phyloP scores from a whole-genome alignment of 192 early-diverging fungal species.

The Spinellus fusiger region DNA sequence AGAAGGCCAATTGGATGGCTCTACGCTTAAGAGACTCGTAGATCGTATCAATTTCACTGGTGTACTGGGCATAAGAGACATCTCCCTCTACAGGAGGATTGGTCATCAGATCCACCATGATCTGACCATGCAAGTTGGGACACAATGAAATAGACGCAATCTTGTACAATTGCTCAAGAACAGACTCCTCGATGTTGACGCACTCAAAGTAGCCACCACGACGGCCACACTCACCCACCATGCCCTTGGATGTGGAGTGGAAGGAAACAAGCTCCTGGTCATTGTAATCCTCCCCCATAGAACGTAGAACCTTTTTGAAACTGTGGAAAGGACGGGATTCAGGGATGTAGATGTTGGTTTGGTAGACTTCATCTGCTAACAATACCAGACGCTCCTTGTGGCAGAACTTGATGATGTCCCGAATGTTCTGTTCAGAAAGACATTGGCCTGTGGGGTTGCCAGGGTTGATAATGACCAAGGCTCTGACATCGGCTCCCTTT shows the following conservation, averaged over 20 bases:
- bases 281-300: conserved; percentile 64
- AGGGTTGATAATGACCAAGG: conserved; percentile 95
- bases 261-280: conserved; percentile 89
- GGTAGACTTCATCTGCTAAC: conserved; percentile 97
- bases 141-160: conserved; percentile 89
- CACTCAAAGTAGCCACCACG: conserved; percentile 98
- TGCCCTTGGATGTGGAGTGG: conserved; percentile 96
- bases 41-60: conserved; percentile 64
- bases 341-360: conserved; percentile 88
- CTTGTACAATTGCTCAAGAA: conserved; percentile 90
- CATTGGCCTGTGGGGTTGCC: conserved; percentile 98
- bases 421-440: conserved; percentile 76
- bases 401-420: conserved; percentile 87
- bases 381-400: conserved; percentile 75
- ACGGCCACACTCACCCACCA: conserved; percentile 97
- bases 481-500: conserved; percentile 82
- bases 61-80: conserved; percentile 68
- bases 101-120: conserved; percentile 92
- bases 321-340: conserved; percentile 83
- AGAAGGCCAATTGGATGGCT: conserved; percentile 63
- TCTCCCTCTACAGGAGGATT: conserved; percentile 82
- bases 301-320: conserved; percentile 89
- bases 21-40: conserved; percentile 77
- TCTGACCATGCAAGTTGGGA: conserved; percentile 91
- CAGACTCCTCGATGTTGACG: conserved; percentile 63